Evolutionary conservation across 352 stramenopile genomes (phyloP), one percentile per base, ranked within the genome.

Genomic region (Globisporangium abappressorium): DNA sequence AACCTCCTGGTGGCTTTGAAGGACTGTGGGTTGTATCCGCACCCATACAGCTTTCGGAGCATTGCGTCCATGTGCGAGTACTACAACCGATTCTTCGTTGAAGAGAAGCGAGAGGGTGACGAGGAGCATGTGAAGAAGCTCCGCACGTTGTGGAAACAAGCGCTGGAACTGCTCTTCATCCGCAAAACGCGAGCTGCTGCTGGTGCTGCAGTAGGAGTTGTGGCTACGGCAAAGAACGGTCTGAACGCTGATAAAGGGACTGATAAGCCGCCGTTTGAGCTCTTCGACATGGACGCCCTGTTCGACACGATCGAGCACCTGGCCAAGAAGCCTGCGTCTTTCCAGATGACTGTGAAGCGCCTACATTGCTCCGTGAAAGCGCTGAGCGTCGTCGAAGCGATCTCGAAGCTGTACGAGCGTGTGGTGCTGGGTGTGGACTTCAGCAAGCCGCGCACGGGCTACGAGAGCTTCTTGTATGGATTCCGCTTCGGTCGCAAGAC

Each of bases 401-500:
- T 90, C 9, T 75, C 81, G 0, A 88, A 90, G 51, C 58, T 87
- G 26, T 91, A 87, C 59, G 85, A 91, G 53, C 83, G 85, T 5
- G 51, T 91, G 0, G 69, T 91, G 6, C 65, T 91, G 0, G 85
- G 83, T 4, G 82, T 90, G 1, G 82, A 91, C 67, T 89, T 84
- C 46, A 78, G 70, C 41, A 89, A 87, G 55, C 82, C 82, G 22
- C 79, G 78, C 5, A 71, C 73, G 15, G 75, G 76, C 22, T 70
- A 75, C 5, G 77, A 91, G 5, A 68, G 64, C 9, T 84, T 89
- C 59, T 72, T 92, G 26, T 93, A 92, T 49, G 84, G 84, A 6
- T 87, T 94, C 65, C 84, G 84, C 18, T 83, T 94, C 43, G 86
- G 86, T 11, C 79, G 86, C 38, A 94, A 92, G 47, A 57, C 71